Evolutionary conservation across 257 asterid species (phyloP), one percentile per base, ranked within the genome.

Genomic region (Petunia axillaris): DNA sequence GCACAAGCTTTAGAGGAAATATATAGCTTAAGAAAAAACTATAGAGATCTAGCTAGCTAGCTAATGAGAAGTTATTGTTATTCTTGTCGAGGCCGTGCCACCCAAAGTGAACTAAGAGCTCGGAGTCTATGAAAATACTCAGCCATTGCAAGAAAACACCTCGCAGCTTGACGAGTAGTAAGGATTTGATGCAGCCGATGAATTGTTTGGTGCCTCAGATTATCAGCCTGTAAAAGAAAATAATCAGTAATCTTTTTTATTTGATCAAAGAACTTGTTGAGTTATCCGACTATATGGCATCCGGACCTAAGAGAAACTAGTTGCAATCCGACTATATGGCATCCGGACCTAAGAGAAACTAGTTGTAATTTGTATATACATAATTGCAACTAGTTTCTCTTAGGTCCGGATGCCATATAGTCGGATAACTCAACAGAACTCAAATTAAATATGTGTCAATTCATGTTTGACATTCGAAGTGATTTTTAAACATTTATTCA

Each of bases 61-160:
- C 52, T 39, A 65, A 2, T 65, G 6, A 65, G 38, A 40, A 65
- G 1, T 39, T 65, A 38, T 65, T 13, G 40, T 54, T 54, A 70
- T 46, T 70, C 77, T 1, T 46, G 59, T 8, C 77, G 43, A 2
- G 96, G 91, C 16, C 93, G 96, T 0, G 93, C 83, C 81, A 88
- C 48, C 98, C 97, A 94, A 55, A 91, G 93, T 39, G 97, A 84
- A 88, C 97, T 94, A 79, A 94, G 96, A 79, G 97, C 87, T 0
- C 97, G 97, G 36, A 94, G 97, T 81, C 98, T 97, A 68, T 91
- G 93, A 58, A 90, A 91, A 81, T 91, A 93, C 82, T 94, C 98
- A 1, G 90, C 92, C 0, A 94, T 89, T 3, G 93, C 94, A 74
- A 94, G 83, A 76, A 91, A 88, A 71, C 98, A 91, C 83, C 91